phyloP scores from a whole-genome alignment of 192 early-diverging fungal species.

The Coemansia sp. region DNA sequence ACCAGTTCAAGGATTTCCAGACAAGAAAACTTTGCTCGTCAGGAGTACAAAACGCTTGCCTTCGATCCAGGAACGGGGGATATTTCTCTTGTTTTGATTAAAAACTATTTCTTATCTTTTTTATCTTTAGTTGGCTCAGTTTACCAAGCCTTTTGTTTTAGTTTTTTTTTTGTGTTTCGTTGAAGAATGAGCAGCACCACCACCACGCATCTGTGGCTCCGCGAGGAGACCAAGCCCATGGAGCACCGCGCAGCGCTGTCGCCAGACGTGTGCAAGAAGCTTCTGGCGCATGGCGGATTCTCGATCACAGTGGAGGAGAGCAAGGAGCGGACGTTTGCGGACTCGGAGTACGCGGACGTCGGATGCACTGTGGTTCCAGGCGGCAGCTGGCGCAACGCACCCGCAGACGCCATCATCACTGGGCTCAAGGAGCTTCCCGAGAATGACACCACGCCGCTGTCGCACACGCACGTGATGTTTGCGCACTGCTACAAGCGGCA shows the following conservation, averaged over 20 bases:
- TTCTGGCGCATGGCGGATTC: conserved; percentile 71
- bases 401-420: conserved; percentile 87
- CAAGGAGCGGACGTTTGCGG: conserved; percentile 81
- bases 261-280: conserved; percentile 75
- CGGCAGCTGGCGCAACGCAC: conserved; percentile 83
- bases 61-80: too few species aligned
- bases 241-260: conserved; percentile 94
- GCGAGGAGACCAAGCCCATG: conserved; percentile 96
- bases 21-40: too few species aligned
- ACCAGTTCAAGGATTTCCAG: too few species aligned
- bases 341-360: conserved; percentile 80
- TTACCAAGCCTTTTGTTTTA: neutral
- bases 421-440: conserved; percentile 98
- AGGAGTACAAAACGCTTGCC: too few species aligned
- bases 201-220: conserved; percentile 79
- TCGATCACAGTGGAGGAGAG: conserved; percentile 87
- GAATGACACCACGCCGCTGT: conserved; percentile 82
- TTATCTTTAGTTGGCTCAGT: too few species aligned
- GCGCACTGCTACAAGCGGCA: conserved; percentile 98
- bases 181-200: conserved; percentile 16
- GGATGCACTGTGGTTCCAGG: conserved; percentile 78
- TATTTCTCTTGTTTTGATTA: too few species aligned
- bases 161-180: neutral
- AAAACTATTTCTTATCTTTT: too few species aligned
- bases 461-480: conserved; percentile 96